Base-by-base conservation (phyloP, 2,329 filamentous ascomycete species). In the Ilyonectria mors-panacis region DNA sequence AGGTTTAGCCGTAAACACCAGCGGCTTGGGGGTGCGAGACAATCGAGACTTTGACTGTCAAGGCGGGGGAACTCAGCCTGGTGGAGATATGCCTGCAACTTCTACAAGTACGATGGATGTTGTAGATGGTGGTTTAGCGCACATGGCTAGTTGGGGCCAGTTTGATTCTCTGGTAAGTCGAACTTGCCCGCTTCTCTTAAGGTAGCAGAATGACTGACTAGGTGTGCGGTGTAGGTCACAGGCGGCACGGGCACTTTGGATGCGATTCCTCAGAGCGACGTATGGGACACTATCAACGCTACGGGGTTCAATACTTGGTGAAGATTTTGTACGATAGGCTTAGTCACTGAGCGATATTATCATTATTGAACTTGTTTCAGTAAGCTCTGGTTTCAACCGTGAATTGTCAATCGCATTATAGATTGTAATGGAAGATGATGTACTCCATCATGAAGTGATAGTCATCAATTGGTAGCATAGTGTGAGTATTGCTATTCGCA, bases 111-210 rank as follows among this genome's bases (percentile, higher is more conserved):
- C 53, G 7, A 66, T 71, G 15, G 59, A 66, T 3, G 5, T 44
- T n/a, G 37, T 50, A 6, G 56, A 59, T 42, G 59, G 23, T 8
- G 28, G 26, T 6, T 33, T 56, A 19, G 53, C 51, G 15, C 68
- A 71, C 5, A 61, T 75, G 51, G 64, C 69, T 5, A 68, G 73
- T 6, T 77, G 75, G 75, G 73, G 70, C 2, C 73, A 77, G 19
- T 77, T 70, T n/a, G 68, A 70, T 26, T 70, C 68, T 12, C 26
- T 70, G 9, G 68, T 69, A 45, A 59, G 66, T 55, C 13, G 10
- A 47, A 59, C 5, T 56, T 59, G 4, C 37, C 39, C 13, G 2
- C 15, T 39, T 19, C 13, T 21, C 21, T 13, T 23, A 7, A 9
- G 1, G 0, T 4, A 10, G 17, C 3, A 21, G 13, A 10, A 7